Conservation (phyloP, 2,329 filamentous ascomycete genomes). For the Fusarium vanettenii region DNA sequence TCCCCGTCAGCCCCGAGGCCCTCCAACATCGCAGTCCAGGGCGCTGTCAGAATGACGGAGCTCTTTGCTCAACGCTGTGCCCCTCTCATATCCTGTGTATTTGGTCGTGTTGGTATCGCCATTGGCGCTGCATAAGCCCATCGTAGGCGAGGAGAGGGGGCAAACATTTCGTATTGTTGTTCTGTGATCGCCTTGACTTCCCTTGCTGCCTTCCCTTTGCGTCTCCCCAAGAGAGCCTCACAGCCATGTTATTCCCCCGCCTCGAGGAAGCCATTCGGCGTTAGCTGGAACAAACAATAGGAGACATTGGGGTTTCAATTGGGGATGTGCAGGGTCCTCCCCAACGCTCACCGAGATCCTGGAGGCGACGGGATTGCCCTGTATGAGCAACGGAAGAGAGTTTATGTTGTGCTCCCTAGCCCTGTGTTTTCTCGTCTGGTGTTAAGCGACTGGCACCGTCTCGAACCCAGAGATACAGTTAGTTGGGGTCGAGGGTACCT, state of each 20-base stretch:
- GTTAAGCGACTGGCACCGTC: constrained; percentile 1
- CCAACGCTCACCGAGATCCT: constrained; percentile 7
- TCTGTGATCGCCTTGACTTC: neutral
- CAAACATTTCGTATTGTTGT: neutral
- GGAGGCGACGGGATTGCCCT: constrained; percentile 28
- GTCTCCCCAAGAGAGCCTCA: constrained; percentile 1
- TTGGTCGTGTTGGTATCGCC: neutral
- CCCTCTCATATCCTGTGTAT: constrained; percentile 10
- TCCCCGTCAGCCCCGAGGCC: constrained; percentile 2
- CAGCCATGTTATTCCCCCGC: neutral
- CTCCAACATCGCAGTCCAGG: constrained; percentile 2
- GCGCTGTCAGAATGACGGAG: constrained; percentile 34
- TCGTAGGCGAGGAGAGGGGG: constrained; percentile 7
- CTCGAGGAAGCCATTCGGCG: neutral
- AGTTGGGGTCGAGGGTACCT: constrained; percentile 16
- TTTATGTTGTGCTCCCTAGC: constrained; percentile 19
- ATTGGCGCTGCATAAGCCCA: constrained; percentile 6
- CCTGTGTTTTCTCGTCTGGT: constrained; percentile 5
- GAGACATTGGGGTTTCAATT: constrained; percentile 14
- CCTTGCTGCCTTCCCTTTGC: neutral
- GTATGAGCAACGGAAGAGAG: constrained; percentile 26
- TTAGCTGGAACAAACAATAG: constrained; percentile 13
- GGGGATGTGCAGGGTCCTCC: constrained; percentile 32
- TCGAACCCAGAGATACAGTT: neutral
- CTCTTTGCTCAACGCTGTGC: constrained; percentile 26